Percentiles rank a stretch among this genome's conserved stretches.
Conservation (phyloP, 345 rosid genomes). For the Eucalyptus tenuipes region DNA sequence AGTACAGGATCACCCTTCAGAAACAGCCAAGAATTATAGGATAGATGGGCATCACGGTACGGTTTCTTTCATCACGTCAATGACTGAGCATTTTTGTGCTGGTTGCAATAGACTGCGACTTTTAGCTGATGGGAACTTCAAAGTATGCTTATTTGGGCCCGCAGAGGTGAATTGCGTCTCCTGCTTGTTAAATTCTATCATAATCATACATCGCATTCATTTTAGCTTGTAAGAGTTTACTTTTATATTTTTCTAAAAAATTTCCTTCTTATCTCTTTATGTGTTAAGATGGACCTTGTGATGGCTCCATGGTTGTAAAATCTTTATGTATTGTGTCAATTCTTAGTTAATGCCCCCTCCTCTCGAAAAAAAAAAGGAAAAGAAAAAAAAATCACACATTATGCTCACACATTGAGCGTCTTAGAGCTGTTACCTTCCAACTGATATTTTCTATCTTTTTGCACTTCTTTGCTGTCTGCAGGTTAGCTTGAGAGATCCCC, state of each 20-base stretch:
- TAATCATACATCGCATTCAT: not conserved
- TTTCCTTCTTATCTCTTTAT: not conserved
- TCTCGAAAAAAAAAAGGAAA: not conserved
- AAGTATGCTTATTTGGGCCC: constrained; percentile 99
- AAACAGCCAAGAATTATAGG: constrained; percentile 84
- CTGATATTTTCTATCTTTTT: not conserved
- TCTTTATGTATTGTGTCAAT: not conserved
- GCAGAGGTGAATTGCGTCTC: constrained; percentile 47
- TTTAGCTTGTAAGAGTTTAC: not conserved
- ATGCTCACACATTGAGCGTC: not conserved
- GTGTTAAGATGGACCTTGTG: not conserved
- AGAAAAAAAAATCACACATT: not conserved
- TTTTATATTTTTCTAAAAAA: not conserved
- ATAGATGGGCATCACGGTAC: constrained; percentile 75
- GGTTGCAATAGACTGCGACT: constrained; percentile 97
- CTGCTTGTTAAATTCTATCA: not conserved
- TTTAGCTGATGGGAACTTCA: constrained; percentile 95
- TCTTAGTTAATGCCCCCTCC: not conserved
- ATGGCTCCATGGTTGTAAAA: not conserved
- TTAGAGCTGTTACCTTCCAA: not conserved
- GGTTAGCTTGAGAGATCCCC: constrained; percentile 95
- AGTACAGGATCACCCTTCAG: constrained; percentile 66
- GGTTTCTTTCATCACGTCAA: constrained; percentile 94
- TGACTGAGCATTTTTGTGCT: constrained; percentile 95
- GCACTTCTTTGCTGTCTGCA: constrained; percentile 7